Base-by-base conservation (phyloP, 1,139 yeast species). In the Pichia sp. region DNA sequence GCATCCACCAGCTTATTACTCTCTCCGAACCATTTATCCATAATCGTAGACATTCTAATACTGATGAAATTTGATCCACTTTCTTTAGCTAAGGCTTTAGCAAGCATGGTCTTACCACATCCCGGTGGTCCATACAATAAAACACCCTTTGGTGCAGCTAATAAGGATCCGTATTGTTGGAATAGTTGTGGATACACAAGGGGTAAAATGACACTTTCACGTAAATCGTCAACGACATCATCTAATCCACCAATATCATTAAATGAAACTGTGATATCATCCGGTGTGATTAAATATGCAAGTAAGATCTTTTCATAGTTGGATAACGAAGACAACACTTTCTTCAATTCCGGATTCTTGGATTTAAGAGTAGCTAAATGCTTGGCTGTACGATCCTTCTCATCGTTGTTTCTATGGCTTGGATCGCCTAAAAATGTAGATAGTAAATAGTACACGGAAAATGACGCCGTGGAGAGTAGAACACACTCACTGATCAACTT, bases 1-100 rank as follows among this genome's bases (percentile, higher is more conserved):
- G 97, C 99, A 56, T 93, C 96, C 2, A 91, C 95, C 40, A 91
- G 83, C 69, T 93, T 93, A 67, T 93, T 93, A 40, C 94, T 83
- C 66, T 93, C 99, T 18, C 99, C 99, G 65, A 89, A 93, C 96
- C 97, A 93, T 67, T 93, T 93, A 69, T 94, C 98, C 94, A 93
- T 88, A 20, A 93, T 81, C 1, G 94, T 84, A 8, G 96, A 89
- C 95, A 93, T 88, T 66, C 96, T 78, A 47, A 93, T 85, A 63
- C 91, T 90, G 46, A 93, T 77, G 67, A 93, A 93, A 59, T 85
- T 89, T 0, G 99, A 98, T 0, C 91, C 91, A 58, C 95, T 84
- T 65, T 91, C 96, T 48, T 83, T 80, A 1, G 98, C 98, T 42
- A 93, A 76, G 0, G 98, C 98, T 65, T 91, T 91, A 19, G 98